phyloP scores from a whole-genome alignment of 352 stramenopile genomes.

The Phytopythium kandeliae region DNA sequence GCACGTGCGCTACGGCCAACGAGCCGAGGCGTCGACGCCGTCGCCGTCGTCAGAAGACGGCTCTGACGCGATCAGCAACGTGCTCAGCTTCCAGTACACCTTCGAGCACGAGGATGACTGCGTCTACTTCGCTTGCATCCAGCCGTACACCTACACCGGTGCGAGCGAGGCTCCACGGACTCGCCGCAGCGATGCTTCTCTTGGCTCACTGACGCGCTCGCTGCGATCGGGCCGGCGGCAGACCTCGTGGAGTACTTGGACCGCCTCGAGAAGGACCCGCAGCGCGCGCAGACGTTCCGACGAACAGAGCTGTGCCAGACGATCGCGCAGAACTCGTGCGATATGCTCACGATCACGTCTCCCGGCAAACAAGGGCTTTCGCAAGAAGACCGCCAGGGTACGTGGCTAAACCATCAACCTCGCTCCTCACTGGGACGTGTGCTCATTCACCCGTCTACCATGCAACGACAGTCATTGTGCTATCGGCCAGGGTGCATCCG shows the following conservation, averaged over 20 bases:
- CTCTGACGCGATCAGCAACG: constrained; percentile 19
- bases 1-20: constrained; percentile 52
- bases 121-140: constrained; percentile 80
- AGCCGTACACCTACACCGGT: constrained; percentile 88
- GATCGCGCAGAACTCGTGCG: constrained; percentile 76
- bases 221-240: constrained; percentile 7
- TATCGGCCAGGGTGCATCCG: constrained; percentile 85
- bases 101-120: constrained; percentile 63
- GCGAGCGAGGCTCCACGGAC: no score
- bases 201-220: no score
- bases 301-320: constrained; percentile 81
- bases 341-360: constrained; percentile 88
- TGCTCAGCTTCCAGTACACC: constrained; percentile 64
- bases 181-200: no score
- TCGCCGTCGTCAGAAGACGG: not conserved
- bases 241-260: constrained; percentile 75
- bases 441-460: not conserved
- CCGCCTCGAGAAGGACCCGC: constrained; percentile 41
- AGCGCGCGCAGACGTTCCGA: constrained; percentile 34
- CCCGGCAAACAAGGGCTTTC: constrained; percentile 28
- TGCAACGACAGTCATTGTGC: constrained; percentile 56
- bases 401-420: no score
- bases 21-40: not conserved
- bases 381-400: constrained; percentile 46
- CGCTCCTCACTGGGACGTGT: no score